Evolutionary conservation across 768 basidiomycete genomes (phyloP).

Genomic region (Lyophyllum shimeji): DNA sequence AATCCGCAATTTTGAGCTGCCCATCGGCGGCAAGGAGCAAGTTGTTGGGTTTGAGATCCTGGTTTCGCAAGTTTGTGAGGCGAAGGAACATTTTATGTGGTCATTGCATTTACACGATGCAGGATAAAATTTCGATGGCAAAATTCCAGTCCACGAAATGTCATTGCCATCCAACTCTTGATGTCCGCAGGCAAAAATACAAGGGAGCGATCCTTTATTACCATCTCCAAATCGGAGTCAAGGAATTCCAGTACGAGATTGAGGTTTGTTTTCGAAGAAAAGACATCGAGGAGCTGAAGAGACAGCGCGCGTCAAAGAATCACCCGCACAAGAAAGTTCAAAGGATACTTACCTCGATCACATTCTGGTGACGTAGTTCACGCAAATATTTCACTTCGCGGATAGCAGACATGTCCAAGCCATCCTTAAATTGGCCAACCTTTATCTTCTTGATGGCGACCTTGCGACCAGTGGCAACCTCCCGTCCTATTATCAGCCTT

Average conservation of each 20-base stretch:
- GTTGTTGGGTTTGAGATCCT: slow-evolving; percentile 99
- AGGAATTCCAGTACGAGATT: slow-evolving; percentile 97
- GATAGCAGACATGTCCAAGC: slow-evolving; percentile 97
- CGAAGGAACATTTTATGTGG: neutral
- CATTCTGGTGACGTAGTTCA: slow-evolving; percentile 90
- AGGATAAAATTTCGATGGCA: slow-evolving; percentile 94
- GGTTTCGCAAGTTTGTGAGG: neutral
- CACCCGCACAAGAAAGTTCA: neutral
- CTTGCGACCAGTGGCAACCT: slow-evolving; percentile 72
- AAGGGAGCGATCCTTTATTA: slow-evolving; percentile 90
- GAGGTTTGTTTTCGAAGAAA: slow-evolving; percentile 93
- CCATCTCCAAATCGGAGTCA: slow-evolving; percentile 93
- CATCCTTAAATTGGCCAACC: slow-evolving; percentile 95
- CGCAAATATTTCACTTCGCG: slow-evolving; percentile 97
- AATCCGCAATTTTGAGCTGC: slow-evolving; percentile 96
- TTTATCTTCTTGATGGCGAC: slow-evolving; percentile 99
- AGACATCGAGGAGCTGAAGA: slow-evolving; percentile 88
- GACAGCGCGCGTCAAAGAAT: neutral
- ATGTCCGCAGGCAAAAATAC: slow-evolving; percentile 95
- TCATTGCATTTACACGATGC: slow-evolving; percentile 66
- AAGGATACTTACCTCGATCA: slow-evolving; percentile 72
- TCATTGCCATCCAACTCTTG: slow-evolving; percentile 99
- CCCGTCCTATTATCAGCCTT: slow-evolving; percentile 53
- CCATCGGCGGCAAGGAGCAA: slow-evolving; percentile 90
- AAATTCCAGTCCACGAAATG: slow-evolving; percentile 95